A percentile compares a stretch with the other conserved stretches of the same genome.
Conservation (phyloP, 192 early-diverging fungal genomes). For the Funneliformis mosseae region DNA sequence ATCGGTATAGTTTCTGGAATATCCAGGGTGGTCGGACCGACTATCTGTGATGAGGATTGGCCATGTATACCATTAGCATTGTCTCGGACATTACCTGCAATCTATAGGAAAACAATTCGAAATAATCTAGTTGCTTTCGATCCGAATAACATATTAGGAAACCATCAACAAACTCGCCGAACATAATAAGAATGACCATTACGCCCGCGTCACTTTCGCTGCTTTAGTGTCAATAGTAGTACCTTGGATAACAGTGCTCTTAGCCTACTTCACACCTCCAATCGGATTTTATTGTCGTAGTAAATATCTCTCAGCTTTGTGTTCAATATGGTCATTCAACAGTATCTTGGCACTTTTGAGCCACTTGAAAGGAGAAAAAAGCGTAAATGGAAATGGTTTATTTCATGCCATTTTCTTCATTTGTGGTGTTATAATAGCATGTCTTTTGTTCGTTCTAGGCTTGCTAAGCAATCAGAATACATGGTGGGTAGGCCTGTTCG, state of each 20-base stretch:
- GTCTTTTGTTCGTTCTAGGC: not conserved
- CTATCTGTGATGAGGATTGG: not conserved
- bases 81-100: constrained; percentile 10
- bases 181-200: too few species aligned
- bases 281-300: constrained; percentile 10
- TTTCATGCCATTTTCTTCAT: not conserved
- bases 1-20: constrained; percentile 20
- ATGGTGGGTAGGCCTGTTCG: constrained; percentile 12
- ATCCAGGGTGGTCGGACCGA: not conserved
- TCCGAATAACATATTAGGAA: not conserved
- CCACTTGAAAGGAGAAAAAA: not conserved
- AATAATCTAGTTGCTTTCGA: not conserved
- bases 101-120: not conserved
- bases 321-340: constrained; percentile 23
- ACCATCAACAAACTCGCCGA: too few species aligned
- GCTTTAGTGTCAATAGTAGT: not conserved
- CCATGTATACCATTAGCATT: constrained; percentile 12
- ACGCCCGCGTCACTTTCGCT: not conserved
- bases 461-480: not conserved
- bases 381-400: not conserved
- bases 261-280: constrained; percentile 14
- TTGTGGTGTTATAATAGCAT: not conserved
- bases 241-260: not conserved
- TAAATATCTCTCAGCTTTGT: not conserved
- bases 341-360: not conserved